Base-by-base conservation (phyloP, 177 flowering plant species). In the Vitis hybrid region DNA sequence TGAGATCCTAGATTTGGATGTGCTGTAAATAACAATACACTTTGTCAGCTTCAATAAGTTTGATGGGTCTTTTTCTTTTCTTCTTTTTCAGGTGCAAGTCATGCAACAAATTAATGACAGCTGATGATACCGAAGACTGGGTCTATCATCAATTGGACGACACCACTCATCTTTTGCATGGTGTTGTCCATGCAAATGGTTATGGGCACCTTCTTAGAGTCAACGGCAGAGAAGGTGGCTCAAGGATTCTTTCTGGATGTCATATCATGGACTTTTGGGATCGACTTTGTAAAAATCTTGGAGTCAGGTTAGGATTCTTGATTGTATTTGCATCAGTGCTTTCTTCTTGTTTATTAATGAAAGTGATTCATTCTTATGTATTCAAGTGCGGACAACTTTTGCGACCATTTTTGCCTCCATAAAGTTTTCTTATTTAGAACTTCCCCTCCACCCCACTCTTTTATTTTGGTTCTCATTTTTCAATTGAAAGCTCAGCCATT, bases 221-320 rank as follows among this genome's bases (percentile, higher is more conserved):
- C 53, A 95, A 95, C 80, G 99, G 99, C 12, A 81, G 82, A 59
- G 98, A 91, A 82, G 97, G 98, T 50, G 98, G 99, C 18, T 93
- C 98, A 0, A 86, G 78, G 80, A 38, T 81, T 54, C 89, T 95
- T 13, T 87, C 94, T 2, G 99, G 99, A 44, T 73, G 80, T 64
- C 81, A 90, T 64, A 89, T 95, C 60, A 91, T 95, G 99, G 83
- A 85, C 76, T 93, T 95, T 65, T 93, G 97, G 98, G 97, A 93
- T 71, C 80, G 99, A 13, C 82, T 95, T 1, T 95, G 99, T 75
- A 80, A 64, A 74, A 51, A 75, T 11, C 91, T 95, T 53, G 79
- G 81, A 47, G 94, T 88, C 81, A 95, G 98, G 98, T 94, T 70
- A 79, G 90, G 56, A 14, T 31, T 74, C 58, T 67, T 65, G 14